These are phyloP conservation scores for Phlebiopsis flavidoalba DNA, from an alignment of 768 basidiomycete genomes.

Conservation along the genomic window DNA sequence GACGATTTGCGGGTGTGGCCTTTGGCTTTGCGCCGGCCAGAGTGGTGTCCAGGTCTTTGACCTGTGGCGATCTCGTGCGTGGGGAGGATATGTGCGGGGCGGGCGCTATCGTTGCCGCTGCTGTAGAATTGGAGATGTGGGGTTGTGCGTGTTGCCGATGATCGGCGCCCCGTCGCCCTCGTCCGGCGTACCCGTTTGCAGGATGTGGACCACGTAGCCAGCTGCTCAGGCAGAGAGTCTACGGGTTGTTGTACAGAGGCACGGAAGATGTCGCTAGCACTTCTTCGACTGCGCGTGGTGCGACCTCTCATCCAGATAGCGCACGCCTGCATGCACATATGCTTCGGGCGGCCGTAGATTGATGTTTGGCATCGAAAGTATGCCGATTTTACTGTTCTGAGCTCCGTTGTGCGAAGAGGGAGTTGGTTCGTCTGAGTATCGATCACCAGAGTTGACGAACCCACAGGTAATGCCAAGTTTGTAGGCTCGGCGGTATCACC, in stretches of 20 bases:
- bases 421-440: no score
- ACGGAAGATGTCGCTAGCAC: slow-evolving; percentile 80
- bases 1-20: slow-evolving; percentile 16
- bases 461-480: no score
- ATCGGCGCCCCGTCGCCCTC: slow-evolving; percentile 58
- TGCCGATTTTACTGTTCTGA: no score
- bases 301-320: slow-evolving; percentile 82
- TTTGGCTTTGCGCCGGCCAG: slow-evolving; percentile 6
- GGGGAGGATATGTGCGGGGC: slow-evolving; percentile 16
- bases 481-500: no score
- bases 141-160: slow-evolving; percentile 30
- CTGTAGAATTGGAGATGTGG: slow-evolving; percentile 20
- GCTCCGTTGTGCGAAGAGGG: no score
- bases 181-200: slow-evolving; percentile 68
- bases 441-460: no score
- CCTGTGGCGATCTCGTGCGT: neutral
- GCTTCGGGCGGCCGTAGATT: no score
- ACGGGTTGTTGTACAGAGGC: slow-evolving; percentile 82
- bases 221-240: slow-evolving; percentile 58
- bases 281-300: slow-evolving; percentile 57
- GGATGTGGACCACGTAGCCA: slow-evolving; percentile 71
- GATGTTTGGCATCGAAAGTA: no score
- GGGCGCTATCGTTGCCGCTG: slow-evolving; percentile 20
- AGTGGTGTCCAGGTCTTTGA: neutral
- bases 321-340: slow-evolving; percentile 68